Conservation (phyloP, 106 monocot genomes). For the Amphibolis antarctica region DNA sequence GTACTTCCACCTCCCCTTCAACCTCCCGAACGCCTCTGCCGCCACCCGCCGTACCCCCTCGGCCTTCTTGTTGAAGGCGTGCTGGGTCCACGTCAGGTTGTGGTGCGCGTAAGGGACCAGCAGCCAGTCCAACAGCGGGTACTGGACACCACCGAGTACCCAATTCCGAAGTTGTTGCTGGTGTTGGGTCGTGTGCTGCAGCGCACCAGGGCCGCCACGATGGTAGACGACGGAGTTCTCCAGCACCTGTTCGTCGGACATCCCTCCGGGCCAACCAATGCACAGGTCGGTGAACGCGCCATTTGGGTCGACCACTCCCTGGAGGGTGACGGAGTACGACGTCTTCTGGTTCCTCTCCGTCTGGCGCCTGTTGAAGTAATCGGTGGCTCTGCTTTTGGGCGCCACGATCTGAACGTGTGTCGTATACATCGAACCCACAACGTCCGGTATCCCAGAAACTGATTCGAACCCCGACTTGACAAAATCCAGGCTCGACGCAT, state of each 20-base stretch:
- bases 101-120: slow-evolving; percentile 13
- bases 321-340: slow-evolving; percentile 47
- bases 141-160: slow-evolving; percentile 3
- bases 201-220: no score
- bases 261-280: slow-evolving; percentile 48
- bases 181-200: slow-evolving; percentile 12
- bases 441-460: slow-evolving; percentile 3
- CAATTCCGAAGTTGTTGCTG: background rate
- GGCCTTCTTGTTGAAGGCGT: slow-evolving; percentile 16
- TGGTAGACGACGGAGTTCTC: slow-evolving; percentile 30
- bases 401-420: slow-evolving; percentile 11
- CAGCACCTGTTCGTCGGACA: slow-evolving; percentile 46
- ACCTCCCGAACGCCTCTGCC: slow-evolving; percentile 3
- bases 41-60: slow-evolving; percentile 3
- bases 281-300: slow-evolving; percentile 50
- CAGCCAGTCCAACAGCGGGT: slow-evolving; percentile 13
- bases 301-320: slow-evolving; percentile 39
- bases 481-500: background rate
- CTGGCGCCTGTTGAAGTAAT: slow-evolving; percentile 45
- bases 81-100: slow-evolving; percentile 9
- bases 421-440: slow-evolving; percentile 12
- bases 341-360: slow-evolving; percentile 54
- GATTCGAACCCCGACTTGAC: slow-evolving; percentile 6
- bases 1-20: slow-evolving; percentile 50
- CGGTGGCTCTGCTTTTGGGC: slow-evolving; percentile 20